phyloP scores from a whole-genome alignment of 306 rosid species.

The Boehmeria nivea region DNA sequence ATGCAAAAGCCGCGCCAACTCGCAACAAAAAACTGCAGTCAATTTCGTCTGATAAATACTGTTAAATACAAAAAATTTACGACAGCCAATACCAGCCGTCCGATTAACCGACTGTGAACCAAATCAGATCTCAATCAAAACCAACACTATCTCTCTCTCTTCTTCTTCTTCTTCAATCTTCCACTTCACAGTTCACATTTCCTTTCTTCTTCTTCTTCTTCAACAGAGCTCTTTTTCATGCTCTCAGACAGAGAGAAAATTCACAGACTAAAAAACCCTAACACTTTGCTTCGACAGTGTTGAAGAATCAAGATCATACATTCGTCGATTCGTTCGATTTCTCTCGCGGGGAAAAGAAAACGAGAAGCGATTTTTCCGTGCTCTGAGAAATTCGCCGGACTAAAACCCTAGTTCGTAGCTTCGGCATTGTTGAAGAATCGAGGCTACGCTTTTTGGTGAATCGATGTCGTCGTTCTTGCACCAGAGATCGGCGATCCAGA shows the following conservation, averaged over 20 bases:
- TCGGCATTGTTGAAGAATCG: background rate
- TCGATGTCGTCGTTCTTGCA: constrained; percentile 65
- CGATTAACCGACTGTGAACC: background rate
- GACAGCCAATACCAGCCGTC: background rate
- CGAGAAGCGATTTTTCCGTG: too few species aligned
- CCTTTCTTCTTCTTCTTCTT: background rate
- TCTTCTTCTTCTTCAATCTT: background rate
- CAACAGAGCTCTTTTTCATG: background rate
- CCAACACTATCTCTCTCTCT: background rate
- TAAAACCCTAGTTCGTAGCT: background rate
- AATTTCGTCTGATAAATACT: too few species aligned
- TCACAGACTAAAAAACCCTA: too few species aligned
- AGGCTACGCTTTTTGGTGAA: background rate
- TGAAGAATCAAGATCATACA: too few species aligned
- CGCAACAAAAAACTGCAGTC: background rate
- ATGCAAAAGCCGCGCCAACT: background rate
- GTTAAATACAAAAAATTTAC: too few species aligned
- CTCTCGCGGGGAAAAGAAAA: too few species aligned
- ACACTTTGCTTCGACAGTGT: too few species aligned
- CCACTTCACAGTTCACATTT: background rate
- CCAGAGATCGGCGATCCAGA: constrained; percentile 51
- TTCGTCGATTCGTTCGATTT: too few species aligned
- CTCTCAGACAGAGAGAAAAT: too few species aligned
- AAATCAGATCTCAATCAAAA: constrained; percentile 12
- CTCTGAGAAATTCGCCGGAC: too few species aligned